phyloP scores from a whole-genome alignment of 129 eudicot species.

The Lactuca sativa region DNA sequence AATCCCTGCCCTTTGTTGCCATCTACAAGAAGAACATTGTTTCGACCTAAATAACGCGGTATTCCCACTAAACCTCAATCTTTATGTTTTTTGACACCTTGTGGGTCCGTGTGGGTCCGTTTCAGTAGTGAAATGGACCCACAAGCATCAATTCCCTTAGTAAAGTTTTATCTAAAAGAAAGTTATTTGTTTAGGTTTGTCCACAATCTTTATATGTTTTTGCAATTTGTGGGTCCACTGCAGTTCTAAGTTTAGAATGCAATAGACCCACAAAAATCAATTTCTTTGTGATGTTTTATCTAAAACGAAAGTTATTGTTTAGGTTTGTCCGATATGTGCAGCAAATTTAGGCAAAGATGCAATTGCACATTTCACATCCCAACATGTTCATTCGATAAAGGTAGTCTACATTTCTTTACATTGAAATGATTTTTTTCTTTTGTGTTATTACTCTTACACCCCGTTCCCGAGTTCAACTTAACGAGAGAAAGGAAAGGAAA shows the following conservation, averaged over 20 bases:
- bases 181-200: too few relatives aligned
- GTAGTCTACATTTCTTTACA: constrained; percentile 33
- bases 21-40: constrained; percentile 91
- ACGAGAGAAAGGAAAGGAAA: too few relatives aligned
- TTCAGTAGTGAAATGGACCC: background rate
- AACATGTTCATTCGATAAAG: constrained; percentile 82
- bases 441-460: background rate
- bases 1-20: constrained; percentile 57
- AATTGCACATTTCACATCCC: constrained; percentile 60
- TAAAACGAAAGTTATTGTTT: constrained; percentile 20
- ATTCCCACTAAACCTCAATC: constrained; percentile 9
- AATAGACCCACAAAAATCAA: background rate
- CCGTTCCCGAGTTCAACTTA: too few relatives aligned
- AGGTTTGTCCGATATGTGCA: constrained; percentile 96
- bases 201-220: too few relatives aligned
- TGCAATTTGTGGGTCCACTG: too few relatives aligned
- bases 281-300: too few relatives aligned
- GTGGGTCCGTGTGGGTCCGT: background rate
- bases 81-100: background rate
- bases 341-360: constrained; percentile 85
- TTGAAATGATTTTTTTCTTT: background rate
- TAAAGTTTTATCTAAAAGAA: too few relatives aligned
- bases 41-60: constrained; percentile 85
- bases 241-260: too few relatives aligned
- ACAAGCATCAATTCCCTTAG: background rate